Evolutionary conservation across 768 basidiomycete species (phyloP).

Genomic region (Podaxis rugospora): DNA sequence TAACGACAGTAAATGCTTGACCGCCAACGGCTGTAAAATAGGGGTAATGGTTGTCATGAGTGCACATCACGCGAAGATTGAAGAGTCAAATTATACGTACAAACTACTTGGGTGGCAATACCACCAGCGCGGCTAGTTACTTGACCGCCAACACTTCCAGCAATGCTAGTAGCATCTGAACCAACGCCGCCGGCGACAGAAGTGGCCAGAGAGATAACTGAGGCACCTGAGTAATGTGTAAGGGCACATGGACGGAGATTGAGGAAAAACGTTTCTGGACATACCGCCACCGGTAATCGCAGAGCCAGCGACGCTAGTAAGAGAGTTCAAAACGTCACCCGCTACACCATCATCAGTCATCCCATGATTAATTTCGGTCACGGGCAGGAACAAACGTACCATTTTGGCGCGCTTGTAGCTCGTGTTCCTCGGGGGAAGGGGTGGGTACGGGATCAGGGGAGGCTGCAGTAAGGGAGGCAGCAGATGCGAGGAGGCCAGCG

Average conservation of each 20-base stretch:
- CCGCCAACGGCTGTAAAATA: conserved; percentile 46
- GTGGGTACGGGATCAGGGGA: conserved; percentile 24
- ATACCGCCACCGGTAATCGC: conserved; percentile 25
- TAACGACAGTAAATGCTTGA: conserved; percentile 47
- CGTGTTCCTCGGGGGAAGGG: conserved; percentile 13
- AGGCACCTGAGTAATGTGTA: conserved; percentile 24
- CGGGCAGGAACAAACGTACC: neutral
- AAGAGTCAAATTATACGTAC: conserved; percentile 24
- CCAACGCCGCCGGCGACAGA: conserved; percentile 16
- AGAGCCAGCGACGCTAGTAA: conserved; percentile 12
- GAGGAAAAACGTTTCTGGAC: conserved; percentile 1
- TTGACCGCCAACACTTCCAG: conserved; percentile 22
- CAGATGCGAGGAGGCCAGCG: conserved; percentile 30
- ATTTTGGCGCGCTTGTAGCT: conserved; percentile 41
- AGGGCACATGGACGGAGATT: neutral
- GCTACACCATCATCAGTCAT: conserved; percentile 17
- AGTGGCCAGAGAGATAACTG: conserved; percentile 33
- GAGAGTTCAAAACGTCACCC: conserved; percentile 10
- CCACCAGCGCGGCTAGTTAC: conserved; percentile 28
- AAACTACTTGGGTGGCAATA: conserved; percentile 37
- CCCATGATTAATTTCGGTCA: neutral
- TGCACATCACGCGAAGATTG: conserved; percentile 10
- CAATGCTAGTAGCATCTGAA: neutral
- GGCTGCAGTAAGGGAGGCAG: conserved; percentile 30
- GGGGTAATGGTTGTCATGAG: neutral